Conservation (phyloP, 805 yeast genomes). For the Yamadazyma kitorensis region DNA sequence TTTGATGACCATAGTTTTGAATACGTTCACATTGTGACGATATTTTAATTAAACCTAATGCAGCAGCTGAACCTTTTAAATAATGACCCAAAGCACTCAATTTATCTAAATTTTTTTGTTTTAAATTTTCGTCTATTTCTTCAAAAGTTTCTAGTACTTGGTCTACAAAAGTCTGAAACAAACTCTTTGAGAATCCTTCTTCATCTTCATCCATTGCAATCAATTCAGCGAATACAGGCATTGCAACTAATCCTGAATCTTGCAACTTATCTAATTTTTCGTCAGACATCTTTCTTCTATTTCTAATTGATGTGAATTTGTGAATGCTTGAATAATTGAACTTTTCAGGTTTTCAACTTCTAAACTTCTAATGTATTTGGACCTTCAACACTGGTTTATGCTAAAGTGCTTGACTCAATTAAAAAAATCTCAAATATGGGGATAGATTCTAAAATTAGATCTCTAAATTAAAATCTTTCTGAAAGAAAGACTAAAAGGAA, state of each 20-base stretch:
- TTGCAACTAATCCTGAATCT: conserved; percentile 70
- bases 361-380: too few relatives aligned
- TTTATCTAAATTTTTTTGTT: conserved; percentile 47
- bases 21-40: conserved; percentile 89
- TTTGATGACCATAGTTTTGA: conserved; percentile 77
- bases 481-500: too few relatives aligned
- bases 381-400: too few relatives aligned
- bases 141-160: conserved; percentile 81
- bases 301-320: too few relatives aligned
- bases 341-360: too few relatives aligned
- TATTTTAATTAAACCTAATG: conserved; percentile 79
- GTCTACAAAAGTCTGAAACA: conserved; percentile 81
- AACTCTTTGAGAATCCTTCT: conserved; percentile 78
- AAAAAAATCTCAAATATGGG: too few relatives aligned
- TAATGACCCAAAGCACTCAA: conserved; percentile 85
- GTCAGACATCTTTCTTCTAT: conserved; percentile 15
- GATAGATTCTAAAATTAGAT: too few relatives aligned
- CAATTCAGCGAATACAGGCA: conserved; percentile 85
- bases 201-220: conserved; percentile 96
- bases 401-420: too few relatives aligned
- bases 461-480: too few relatives aligned
- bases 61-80: conserved; percentile 93
- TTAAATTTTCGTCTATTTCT: conserved; percentile 61
- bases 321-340: too few relatives aligned
- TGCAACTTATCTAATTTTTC: conserved; percentile 29